These are phyloP conservation scores for Lenwebbia sp. DNA, from an alignment of 345 rosid species.

Conservation along the genomic window DNA sequence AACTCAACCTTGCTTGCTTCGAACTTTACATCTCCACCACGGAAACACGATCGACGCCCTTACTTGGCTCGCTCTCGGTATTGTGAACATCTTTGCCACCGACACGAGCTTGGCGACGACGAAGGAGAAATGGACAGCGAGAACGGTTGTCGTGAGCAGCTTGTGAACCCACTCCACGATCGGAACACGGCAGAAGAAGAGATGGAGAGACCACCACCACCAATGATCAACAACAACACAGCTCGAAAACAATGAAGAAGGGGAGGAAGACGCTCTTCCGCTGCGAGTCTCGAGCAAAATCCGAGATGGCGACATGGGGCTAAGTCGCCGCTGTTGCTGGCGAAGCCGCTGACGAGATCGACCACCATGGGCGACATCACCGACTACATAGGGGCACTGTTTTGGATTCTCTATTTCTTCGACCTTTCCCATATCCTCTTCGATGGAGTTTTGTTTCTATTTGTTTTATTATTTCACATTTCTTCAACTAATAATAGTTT, in stretches of 20 bases:
- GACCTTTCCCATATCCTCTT: no score
- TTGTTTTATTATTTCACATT: no score
- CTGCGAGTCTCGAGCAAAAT: no score
- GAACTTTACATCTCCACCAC: slow-evolving; percentile 5
- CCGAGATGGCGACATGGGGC: no score
- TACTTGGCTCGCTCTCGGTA: background rate
- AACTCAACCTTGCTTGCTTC: slow-evolving; percentile 30
- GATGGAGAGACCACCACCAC: background rate
- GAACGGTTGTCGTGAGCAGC: slow-evolving; percentile 38
- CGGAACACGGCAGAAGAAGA: background rate
- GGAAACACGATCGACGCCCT: background rate
- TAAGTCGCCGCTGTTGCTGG: no score
- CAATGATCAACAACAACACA: background rate
- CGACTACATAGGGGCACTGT: no score
- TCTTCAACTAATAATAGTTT: background rate
- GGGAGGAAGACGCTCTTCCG: no score
- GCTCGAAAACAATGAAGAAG: background rate
- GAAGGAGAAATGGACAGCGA: slow-evolving; percentile 50
- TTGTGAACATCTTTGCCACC: background rate
- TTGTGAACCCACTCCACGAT: slow-evolving; percentile 56
- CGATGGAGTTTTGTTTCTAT: no score
- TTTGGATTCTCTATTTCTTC: no score
- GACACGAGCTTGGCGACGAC: slow-evolving; percentile 54
- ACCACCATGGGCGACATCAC: no score
- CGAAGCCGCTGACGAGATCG: no score